phyloP scores from a whole-genome alignment of 768 basidiomycete species.

The Saitozyma podzolica region DNA sequence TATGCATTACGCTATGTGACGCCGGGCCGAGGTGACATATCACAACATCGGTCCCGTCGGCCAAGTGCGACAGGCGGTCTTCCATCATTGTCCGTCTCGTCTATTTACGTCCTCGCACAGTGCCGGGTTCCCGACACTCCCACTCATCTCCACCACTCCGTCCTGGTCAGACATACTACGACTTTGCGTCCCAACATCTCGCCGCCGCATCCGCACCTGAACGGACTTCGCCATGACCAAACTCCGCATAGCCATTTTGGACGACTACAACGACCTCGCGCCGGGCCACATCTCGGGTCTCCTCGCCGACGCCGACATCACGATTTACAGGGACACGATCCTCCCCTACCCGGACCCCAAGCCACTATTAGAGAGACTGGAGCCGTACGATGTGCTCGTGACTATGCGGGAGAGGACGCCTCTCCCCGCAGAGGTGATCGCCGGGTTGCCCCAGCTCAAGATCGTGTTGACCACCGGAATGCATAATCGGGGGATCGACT shows the following conservation, averaged over 20 bases:
- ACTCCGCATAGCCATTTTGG: slow-evolving; percentile 11
- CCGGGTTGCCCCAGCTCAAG: slow-evolving; percentile 60
- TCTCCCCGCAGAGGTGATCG: slow-evolving; percentile 59
- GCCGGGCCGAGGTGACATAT: no score
- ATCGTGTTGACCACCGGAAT: slow-evolving; percentile 64
- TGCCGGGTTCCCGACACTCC: no score
- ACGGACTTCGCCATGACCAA: no score
- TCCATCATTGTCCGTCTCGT: no score
- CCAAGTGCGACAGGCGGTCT: no score
- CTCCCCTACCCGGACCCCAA: slow-evolving; percentile 10
- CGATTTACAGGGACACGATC: slow-evolving; percentile 58
- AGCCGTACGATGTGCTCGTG: slow-evolving; percentile 59
- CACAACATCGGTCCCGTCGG: no score
- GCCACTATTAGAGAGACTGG: slow-evolving; percentile 56
- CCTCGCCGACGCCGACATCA: slow-evolving; percentile 13
- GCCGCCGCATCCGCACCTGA: no score
- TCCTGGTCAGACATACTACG: no score
- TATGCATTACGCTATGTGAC: no score
- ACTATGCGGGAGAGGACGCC: slow-evolving; percentile 70
- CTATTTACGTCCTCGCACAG: no score
- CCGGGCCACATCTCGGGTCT: neutral
- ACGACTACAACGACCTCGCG: slow-evolving; percentile 19
- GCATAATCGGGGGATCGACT: slow-evolving; percentile 49
- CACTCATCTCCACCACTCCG: no score
- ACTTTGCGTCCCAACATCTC: no score